Evolutionary conservation across 331 rosid genomes (phyloP), one percentile per base, ranked within the genome.

Genomic region (Rhamnella rubrinervis): DNA sequence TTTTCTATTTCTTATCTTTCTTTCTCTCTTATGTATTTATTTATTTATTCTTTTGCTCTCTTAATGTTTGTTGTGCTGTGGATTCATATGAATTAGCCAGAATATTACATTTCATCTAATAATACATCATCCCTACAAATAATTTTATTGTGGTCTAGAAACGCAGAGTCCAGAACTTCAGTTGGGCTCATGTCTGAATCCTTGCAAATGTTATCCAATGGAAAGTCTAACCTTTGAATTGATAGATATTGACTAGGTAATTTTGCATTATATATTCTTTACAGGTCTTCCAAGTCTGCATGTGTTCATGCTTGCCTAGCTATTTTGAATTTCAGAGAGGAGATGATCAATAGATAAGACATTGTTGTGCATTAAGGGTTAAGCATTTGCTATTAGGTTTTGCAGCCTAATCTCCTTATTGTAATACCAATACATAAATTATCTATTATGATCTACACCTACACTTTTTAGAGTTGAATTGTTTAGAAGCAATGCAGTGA

Each of bases 311-410:
- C 6, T 18, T 49, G 4, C 6, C 55, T 49, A 7, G 55, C 55
- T 12, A 18, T 14, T 49, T 49, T 1, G 6, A 49, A 4, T 49
- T 47, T 49, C 18, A 49, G 16, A 18, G 55, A 49, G n/a, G 6
- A 49, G 18, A 12, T 49, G 16, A 21, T 59, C 14, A 11, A 38
- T 12, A 13, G 28, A 6, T 70, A 25, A 31, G 52, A 59, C 21
- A 46, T 55, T 64, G 49, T 52, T 57, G 52, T 51, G 50, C n/a
- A 7, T 66, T 31, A 55, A 71, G 38, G 46, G 39, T 26, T 40
- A 1, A n/a, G 8, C 38, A 23, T 41, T 8, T 40, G 59, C 7
- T 23, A 23, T 23, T 13, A 31, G 31, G 5, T 59, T 49, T 47
- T 46, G 47, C 59, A 25, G 58, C 66, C 8, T 28, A 55, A 40